Conservation (phyloP, 2,329 filamentous ascomycete genomes). For the Chaetomium strumarium region DNA sequence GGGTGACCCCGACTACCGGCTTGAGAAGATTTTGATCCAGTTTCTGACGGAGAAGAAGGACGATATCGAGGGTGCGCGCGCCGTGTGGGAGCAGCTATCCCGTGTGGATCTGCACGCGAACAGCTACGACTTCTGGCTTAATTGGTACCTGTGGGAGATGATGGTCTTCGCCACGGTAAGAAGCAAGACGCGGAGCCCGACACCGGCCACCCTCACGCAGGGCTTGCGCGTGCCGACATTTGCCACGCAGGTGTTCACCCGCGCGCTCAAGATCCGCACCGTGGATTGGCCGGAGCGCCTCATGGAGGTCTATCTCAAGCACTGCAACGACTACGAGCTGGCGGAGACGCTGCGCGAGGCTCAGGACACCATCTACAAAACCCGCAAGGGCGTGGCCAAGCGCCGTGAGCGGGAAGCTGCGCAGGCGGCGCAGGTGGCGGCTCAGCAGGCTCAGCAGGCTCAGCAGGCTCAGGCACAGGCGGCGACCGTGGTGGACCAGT, state of each 20-base stretch:
- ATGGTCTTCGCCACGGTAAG: slow-evolving; percentile 47
- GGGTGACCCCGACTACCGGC: slow-evolving; percentile 81
- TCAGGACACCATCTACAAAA: slow-evolving; percentile 66
- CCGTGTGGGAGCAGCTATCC: slow-evolving; percentile 67
- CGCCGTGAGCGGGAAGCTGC: slow-evolving; percentile 59
- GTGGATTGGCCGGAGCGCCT: slow-evolving; percentile 74
- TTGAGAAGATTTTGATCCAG: slow-evolving; percentile 88
- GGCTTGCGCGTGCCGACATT: slow-evolving; percentile 59
- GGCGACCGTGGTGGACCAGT: slow-evolving; percentile 25
- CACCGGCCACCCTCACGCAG: slow-evolving; percentile 40
- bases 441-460: slow-evolving; percentile 31
- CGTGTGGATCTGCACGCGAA: slow-evolving; percentile 60
- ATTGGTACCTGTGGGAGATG: slow-evolving; percentile 91
- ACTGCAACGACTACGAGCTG: slow-evolving; percentile 87
- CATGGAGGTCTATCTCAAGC: slow-evolving; percentile 66
- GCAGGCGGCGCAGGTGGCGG: slow-evolving; percentile 21
- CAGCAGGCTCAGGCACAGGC: slow-evolving; percentile 25
- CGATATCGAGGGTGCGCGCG: slow-evolving; percentile 68
- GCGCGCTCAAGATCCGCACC: slow-evolving; percentile 56
- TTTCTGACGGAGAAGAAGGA: slow-evolving; percentile 82
- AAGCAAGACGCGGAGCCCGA: slow-evolving; percentile 48
- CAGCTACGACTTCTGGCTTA: slow-evolving; percentile 89
- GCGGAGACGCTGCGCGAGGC: slow-evolving; percentile 68
- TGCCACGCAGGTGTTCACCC: slow-evolving; percentile 70
- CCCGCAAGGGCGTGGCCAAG: slow-evolving; percentile 55